Evolutionary conservation across 2,329 filamentous ascomycete species (phyloP).

Genomic region (Ophioceras dolichostomum): DNA sequence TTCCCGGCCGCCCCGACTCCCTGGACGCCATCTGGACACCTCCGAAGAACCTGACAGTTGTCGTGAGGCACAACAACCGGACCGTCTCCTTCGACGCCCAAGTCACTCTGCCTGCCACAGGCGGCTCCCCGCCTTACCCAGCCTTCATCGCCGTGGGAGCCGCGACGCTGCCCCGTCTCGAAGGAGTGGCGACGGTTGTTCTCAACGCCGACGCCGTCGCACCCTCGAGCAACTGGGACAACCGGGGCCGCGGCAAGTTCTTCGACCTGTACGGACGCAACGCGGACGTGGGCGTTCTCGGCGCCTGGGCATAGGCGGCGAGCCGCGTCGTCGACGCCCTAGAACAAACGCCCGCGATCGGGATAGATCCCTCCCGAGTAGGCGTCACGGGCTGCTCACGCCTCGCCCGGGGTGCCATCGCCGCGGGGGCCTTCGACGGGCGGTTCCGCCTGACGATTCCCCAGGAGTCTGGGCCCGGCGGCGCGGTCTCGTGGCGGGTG

Average conservation of each 20-base stretch:
- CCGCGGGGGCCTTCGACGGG: conserved; percentile 33
- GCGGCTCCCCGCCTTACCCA: neutral
- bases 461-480: conserved; percentile 36
- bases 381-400: conserved; percentile 34
- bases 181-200: neutral
- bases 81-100: neutral
- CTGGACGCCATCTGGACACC: neutral
- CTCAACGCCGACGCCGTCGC: neutral
- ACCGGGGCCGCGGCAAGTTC: neutral
- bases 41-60: neutral
- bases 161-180: neutral
- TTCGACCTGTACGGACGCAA: neutral
- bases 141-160: neutral
- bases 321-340: neutral
- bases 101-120: neutral
- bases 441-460: conserved; percentile 35
- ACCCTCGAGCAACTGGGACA: neutral
- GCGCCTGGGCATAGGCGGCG: neutral
- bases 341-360: neutral
- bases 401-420: conserved; percentile 37
- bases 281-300: neutral
- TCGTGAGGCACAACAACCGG: neutral
- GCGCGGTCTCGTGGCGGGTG: conserved; percentile 34
- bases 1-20: neutral
- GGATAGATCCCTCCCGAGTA: neutral